Conservation (phyloP, 306 rosid genomes). For the Gastrolobium villosum region DNA sequence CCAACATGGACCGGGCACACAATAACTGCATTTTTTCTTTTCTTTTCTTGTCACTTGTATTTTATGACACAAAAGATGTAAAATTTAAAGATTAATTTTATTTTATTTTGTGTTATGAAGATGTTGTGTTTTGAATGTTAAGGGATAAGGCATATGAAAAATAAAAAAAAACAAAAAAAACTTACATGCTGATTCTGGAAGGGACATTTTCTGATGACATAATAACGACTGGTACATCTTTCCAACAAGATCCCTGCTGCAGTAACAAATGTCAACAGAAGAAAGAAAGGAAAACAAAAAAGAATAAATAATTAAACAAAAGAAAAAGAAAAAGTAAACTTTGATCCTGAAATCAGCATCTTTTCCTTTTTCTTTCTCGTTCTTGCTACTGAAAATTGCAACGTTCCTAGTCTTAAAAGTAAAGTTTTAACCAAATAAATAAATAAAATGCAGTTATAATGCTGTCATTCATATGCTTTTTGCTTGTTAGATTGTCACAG, state of each 20-base stretch:
- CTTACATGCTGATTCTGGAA: slow-evolving; percentile 86
- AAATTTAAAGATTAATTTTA: not conserved
- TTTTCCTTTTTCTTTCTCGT: slow-evolving; percentile 28
- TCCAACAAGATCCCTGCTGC: slow-evolving; percentile 93
- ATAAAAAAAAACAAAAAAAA: not conserved
- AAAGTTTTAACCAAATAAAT: not conserved
- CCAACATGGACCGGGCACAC: too few species aligned
- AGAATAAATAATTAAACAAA: not conserved
- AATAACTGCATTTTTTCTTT: too few species aligned
- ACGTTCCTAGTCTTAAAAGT: not conserved
- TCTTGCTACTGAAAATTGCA: slow-evolving; percentile 36
- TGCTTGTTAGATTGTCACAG: not conserved
- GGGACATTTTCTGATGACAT: slow-evolving; percentile 99
- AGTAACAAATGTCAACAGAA: slow-evolving; percentile 45
- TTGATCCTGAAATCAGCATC: slow-evolving; percentile 44
- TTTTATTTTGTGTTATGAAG: not conserved
- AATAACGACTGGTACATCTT: slow-evolving; percentile 90
- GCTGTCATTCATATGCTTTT: slow-evolving; percentile 17
- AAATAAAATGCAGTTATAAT: not conserved
- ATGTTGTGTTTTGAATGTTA: not conserved
- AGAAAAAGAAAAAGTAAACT: slow-evolving; percentile 41
- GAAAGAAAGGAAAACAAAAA: slow-evolving; percentile 25
- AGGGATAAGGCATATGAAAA: too few species aligned
- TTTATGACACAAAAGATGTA: too few species aligned
- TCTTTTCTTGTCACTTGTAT: too few species aligned